Evolutionary conservation across 2,329 filamentous ascomycete species (phyloP).

Genomic region (Dissoconium aciculare): DNA sequence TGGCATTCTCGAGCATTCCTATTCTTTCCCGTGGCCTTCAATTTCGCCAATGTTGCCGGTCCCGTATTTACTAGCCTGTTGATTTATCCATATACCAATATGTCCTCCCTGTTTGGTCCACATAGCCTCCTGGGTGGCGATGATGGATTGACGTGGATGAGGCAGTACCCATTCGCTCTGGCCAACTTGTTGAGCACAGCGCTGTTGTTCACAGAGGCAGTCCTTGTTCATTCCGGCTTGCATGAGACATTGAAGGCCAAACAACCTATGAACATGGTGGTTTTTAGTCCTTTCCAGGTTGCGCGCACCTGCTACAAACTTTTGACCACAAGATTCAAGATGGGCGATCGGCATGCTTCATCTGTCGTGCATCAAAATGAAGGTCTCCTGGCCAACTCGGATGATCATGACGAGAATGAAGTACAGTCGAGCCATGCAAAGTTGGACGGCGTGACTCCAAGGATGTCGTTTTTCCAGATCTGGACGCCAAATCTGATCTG

Average conservation of each 20-base stretch:
- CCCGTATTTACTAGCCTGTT: conserved; percentile 47
- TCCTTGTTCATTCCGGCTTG: conserved; percentile 43
- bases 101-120: conserved; percentile 44
- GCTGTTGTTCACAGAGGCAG: conserved; percentile 39
- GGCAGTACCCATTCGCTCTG: conserved; percentile 46
- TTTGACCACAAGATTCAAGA: too few relatives aligned
- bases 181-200: conserved; percentile 47
- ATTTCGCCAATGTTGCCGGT: conserved; percentile 28
- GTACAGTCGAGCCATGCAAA: too few relatives aligned
- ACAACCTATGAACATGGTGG: conserved; percentile 13
- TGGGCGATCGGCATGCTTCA: too few relatives aligned
- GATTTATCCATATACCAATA: conserved; percentile 43
- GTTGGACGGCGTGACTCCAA: conserved; percentile 25
- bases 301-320: conserved; percentile 13
- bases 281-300: conserved; percentile 15
- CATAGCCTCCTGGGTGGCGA: conserved; percentile 39
- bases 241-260: conserved; percentile 36
- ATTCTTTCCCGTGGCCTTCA: conserved; percentile 28
- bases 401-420: conserved; percentile 17
- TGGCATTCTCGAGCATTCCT: conserved; percentile 29
- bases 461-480: conserved; percentile 35
- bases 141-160: conserved; percentile 45
- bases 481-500: conserved; percentile 41
- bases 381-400: conserved; percentile 20
- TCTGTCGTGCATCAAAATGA: conserved; percentile 13